Percentiles rank a stretch among this genome's conserved stretches.
phyloP scores from a whole-genome alignment of 192 early-diverging fungal genomes.

The Spizellomyces sp. region DNA sequence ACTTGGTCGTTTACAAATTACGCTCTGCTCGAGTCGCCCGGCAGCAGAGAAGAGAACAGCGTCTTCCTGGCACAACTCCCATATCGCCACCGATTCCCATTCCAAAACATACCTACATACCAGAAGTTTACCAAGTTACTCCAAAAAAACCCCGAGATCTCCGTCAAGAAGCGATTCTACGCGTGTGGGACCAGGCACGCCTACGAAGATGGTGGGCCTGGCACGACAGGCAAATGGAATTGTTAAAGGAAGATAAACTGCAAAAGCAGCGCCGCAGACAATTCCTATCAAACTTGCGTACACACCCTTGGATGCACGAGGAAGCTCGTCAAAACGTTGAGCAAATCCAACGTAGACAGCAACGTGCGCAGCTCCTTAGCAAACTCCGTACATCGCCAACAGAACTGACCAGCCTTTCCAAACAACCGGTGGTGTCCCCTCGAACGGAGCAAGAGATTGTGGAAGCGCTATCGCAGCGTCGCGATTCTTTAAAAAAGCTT shows the following conservation, averaged over 20 bases:
- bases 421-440: neutral
- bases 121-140: conserved; percentile 20
- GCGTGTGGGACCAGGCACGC: conserved; percentile 23
- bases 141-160: conserved; percentile 15
- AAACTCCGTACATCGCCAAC: conserved; percentile 17
- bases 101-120: conserved; percentile 5
- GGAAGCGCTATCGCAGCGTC: conserved; percentile 18
- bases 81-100: neutral
- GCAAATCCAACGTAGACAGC: conserved; percentile 13
- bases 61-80: neutral
- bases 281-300: conserved; percentile 31
- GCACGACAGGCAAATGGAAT: conserved; percentile 30
- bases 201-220: conserved; percentile 34
- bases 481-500: conserved; percentile 10
- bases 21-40: conserved; percentile 19
- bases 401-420: neutral
- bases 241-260: conserved; percentile 24
- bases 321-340: neutral
- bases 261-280: conserved; percentile 28
- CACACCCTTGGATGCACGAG: conserved; percentile 29
- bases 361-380: conserved; percentile 17
- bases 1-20: conserved; percentile 14
- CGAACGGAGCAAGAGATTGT: neutral
- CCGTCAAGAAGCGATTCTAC: conserved; percentile 21
- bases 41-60: conserved; percentile 18